phyloP scores from a whole-genome alignment of 1,284 basidiomycete species.

The Ceratobasidium sp. region DNA sequence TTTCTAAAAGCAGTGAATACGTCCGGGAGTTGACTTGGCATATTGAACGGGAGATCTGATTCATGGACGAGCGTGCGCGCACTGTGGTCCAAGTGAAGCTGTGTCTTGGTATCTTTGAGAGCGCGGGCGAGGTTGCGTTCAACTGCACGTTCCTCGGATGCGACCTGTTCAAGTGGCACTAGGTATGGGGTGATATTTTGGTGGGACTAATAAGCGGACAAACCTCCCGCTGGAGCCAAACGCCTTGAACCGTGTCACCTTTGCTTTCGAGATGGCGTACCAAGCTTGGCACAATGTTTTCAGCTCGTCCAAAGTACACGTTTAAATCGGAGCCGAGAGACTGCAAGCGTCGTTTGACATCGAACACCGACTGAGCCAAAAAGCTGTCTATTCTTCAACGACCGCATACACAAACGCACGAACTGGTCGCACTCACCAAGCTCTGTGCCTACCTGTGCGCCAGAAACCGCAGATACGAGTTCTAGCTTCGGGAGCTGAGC shows the following conservation, averaged over 20 bases:
- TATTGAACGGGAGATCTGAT: slow-evolving; percentile 51
- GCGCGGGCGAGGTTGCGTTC: slow-evolving; percentile 17
- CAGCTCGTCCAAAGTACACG: slow-evolving; percentile 58
- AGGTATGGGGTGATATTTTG: not conserved
- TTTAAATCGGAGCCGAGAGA: slow-evolving; percentile 55
- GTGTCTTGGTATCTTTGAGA: not conserved
- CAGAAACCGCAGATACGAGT: slow-evolving; percentile 56
- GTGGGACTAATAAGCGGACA: not conserved
- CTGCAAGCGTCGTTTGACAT: slow-evolving; percentile 53
- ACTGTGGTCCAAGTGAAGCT: slow-evolving; percentile 4
- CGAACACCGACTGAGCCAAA: slow-evolving; percentile 49
- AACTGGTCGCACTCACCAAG: slow-evolving; percentile 51
- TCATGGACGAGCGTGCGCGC: slow-evolving; percentile 30
- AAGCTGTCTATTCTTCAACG: not conserved
- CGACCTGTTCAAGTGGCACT: not conserved
- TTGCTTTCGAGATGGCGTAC: slow-evolving; percentile 50
- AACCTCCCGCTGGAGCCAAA: slow-evolving; percentile 49
- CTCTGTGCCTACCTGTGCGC: slow-evolving; percentile 55
- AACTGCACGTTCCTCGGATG: slow-evolving; percentile 16
- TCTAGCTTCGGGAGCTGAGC: slow-evolving; percentile 48
- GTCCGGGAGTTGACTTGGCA: slow-evolving; percentile 51
- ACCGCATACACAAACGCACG: not conserved
- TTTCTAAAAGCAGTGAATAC: slow-evolving; percentile 58
- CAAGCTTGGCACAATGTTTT: slow-evolving; percentile 52
- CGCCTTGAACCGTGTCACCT: slow-evolving; percentile 53